Conservation (phyloP, 2,329 filamentous ascomycete genomes). For the Alternaria panax region DNA sequence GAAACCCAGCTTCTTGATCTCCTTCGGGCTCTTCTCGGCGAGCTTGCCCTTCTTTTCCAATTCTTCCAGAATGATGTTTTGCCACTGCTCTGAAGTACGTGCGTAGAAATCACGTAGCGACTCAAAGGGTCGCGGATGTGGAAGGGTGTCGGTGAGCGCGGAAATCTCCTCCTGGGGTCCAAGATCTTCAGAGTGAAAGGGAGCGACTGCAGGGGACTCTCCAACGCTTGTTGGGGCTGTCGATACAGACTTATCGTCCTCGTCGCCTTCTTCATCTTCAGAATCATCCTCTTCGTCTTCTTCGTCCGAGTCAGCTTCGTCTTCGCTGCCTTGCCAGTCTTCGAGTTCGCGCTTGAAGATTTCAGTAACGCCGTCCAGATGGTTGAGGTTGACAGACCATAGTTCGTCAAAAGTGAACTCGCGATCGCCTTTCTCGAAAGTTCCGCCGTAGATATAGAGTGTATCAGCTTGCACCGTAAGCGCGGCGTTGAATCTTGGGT, state of each 20-base stretch:
- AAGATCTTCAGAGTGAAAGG: constrained; percentile 47
- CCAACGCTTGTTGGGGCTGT: constrained; percentile 63
- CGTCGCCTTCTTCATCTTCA: constrained; percentile 58
- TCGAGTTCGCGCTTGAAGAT: constrained; percentile 85
- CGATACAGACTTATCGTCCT: constrained; percentile 58
- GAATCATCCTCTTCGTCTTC: constrained; percentile 51
- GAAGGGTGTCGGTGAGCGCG: constrained; percentile 72
- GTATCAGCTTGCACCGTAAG: constrained; percentile 90
- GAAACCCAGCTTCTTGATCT: constrained; percentile 90
- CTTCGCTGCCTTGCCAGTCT: constrained; percentile 74
- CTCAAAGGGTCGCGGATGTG: constrained; percentile 84
- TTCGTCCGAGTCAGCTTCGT: constrained; percentile 57
- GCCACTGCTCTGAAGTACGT: constrained; percentile 88
- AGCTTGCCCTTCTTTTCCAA: constrained; percentile 66
- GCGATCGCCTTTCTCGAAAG: constrained; percentile 91
- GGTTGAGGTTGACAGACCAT: constrained; percentile 91
- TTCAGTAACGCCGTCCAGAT: constrained; percentile 91
- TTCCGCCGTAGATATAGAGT: constrained; percentile 93
- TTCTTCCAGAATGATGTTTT: constrained; percentile 80
- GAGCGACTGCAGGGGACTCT: constrained; percentile 28
- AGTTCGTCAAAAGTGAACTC: constrained; percentile 97
- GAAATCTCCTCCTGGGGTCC: constrained; percentile 62
- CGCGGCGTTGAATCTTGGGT: constrained; percentile 89
- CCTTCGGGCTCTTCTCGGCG: constrained; percentile 78
- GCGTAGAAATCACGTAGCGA: constrained; percentile 89